phyloP scores from a whole-genome alignment of 1,284 basidiomycete genomes.

The Cystobasidium pallidum region DNA sequence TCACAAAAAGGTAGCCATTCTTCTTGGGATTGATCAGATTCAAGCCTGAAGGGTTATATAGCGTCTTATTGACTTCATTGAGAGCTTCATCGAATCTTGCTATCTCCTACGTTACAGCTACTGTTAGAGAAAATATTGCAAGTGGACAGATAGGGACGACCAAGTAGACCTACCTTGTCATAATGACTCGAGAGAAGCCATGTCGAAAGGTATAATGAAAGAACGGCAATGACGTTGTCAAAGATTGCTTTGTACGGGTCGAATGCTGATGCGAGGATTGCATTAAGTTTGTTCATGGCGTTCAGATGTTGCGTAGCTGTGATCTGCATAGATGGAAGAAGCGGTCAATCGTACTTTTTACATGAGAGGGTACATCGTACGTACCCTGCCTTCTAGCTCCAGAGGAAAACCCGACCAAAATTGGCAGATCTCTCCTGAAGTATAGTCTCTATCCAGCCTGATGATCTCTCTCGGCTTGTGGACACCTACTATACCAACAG shows the following conservation, averaged over 20 bases:
- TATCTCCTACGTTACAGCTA: slow-evolving; percentile 68
- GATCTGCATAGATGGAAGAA: slow-evolving; percentile 52
- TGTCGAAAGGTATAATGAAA: slow-evolving; percentile 73
- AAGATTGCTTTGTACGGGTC: slow-evolving; percentile 56
- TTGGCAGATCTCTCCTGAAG: slow-evolving; percentile 58
- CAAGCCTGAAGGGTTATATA: slow-evolving; percentile 78
- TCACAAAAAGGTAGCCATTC: slow-evolving; percentile 80
- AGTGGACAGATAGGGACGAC: background rate
- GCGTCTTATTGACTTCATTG: slow-evolving; percentile 66
- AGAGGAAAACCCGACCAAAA: slow-evolving; percentile 58
- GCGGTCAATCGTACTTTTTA: background rate
- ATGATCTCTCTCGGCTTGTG: slow-evolving; percentile 49
- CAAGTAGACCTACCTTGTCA: slow-evolving; percentile 64
- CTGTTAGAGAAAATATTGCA: too few species aligned
- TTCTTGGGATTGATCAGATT: slow-evolving; percentile 77
- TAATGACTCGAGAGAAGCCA: slow-evolving; percentile 71
- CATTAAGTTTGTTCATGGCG: slow-evolving; percentile 58
- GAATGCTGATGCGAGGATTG: slow-evolving; percentile 57
- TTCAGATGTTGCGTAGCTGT: slow-evolving; percentile 55
- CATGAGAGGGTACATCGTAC: slow-evolving; percentile 11
- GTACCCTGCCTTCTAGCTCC: slow-evolving; percentile 59
- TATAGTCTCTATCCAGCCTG: slow-evolving; percentile 60
- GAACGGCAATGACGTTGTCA: slow-evolving; percentile 64
- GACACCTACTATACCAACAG: slow-evolving; percentile 47
- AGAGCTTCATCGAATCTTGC: slow-evolving; percentile 65